Conservation (phyloP, 2,329 filamentous ascomycete species). For the Fusarium sp. region DNA sequence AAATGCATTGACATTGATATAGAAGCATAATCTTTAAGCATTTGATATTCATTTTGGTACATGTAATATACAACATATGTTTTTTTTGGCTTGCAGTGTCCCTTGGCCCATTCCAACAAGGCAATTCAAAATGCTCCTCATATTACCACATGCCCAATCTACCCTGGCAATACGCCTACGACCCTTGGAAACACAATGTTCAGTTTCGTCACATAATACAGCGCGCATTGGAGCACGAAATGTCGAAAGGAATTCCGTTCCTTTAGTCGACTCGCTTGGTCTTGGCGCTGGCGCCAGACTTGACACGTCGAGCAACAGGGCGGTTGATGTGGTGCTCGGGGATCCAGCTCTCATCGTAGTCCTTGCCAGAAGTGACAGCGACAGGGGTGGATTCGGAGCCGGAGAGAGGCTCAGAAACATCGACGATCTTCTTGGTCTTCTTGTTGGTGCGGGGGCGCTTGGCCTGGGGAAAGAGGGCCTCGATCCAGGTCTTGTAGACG, state of each 20-base stretch:
- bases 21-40: conserved; percentile 28
- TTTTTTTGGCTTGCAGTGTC: conserved; percentile 18
- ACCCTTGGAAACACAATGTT: conserved; percentile 25
- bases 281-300: conserved; percentile 68
- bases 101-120: conserved; percentile 24
- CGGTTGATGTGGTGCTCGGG: conserved; percentile 89
- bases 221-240: conserved; percentile 4
- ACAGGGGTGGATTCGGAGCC: conserved; percentile 79
- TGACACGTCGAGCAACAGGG: conserved; percentile 77
- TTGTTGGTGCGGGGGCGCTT: conserved; percentile 74
- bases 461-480: conserved; percentile 92
- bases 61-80: conserved; percentile 45
- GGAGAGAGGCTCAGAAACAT: conserved; percentile 71
- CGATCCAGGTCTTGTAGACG: conserved; percentile 98
- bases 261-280: conserved; percentile 53
- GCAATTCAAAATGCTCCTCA: conserved; percentile 20
- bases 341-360: conserved; percentile 95
- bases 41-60: conserved; percentile 39
- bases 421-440: conserved; percentile 76
- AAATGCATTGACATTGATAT: neutral
- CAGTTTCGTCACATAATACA: conserved; percentile 17
- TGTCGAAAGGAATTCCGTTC: neutral
- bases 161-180: conserved; percentile 29
- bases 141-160: conserved; percentile 30
- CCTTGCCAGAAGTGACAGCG: conserved; percentile 75